Percentiles rank a stretch among this genome's conserved stretches.
Conservation (phyloP, 352 stramenopile genomes). For the Phytophthora agathidicida region DNA sequence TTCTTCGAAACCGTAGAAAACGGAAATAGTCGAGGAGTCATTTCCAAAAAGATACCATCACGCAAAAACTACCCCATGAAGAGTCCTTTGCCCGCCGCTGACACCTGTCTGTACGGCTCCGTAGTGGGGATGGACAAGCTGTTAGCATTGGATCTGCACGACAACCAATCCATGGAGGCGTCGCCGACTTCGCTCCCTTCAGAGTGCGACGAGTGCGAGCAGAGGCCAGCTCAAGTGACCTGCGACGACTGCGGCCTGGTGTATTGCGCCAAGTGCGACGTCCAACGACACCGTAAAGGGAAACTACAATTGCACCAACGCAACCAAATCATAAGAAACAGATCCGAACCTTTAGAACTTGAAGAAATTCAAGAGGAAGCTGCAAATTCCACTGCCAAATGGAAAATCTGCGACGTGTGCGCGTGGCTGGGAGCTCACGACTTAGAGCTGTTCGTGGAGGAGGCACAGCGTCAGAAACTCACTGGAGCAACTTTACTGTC, state of each 20-base stretch:
- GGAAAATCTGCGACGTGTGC: slow-evolving; percentile 51
- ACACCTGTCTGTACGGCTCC: slow-evolving; percentile 52
- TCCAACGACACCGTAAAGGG: slow-evolving; percentile 77
- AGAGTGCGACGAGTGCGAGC: slow-evolving; percentile 80
- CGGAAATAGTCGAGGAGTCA: slow-evolving; percentile 5
- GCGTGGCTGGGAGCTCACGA: slow-evolving; percentile 69
- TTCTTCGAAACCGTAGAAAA: background rate
- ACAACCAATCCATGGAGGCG: slow-evolving; percentile 21
- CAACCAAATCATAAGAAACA: slow-evolving; percentile 19
- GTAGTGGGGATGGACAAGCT: slow-evolving; percentile 40
- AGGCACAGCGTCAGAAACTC: slow-evolving; percentile 45
- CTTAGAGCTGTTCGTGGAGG: slow-evolving; percentile 60
- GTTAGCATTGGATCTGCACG: slow-evolving; percentile 22
- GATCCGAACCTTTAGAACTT: slow-evolving; percentile 7
- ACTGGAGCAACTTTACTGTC: slow-evolving; percentile 56
- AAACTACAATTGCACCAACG: slow-evolving; percentile 79
- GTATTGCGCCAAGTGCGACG: slow-evolving; percentile 75
- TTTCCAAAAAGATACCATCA: slow-evolving; percentile 1
- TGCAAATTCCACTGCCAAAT: slow-evolving; percentile 17
- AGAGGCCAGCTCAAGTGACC: slow-evolving; percentile 41
- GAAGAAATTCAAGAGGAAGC: slow-evolving; percentile 4
- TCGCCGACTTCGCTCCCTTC: slow-evolving; percentile 1
- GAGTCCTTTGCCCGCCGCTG: slow-evolving; percentile 5
- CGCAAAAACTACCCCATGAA: slow-evolving; percentile 22
- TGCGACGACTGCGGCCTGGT: slow-evolving; percentile 79